A percentile compares a stretch with the other conserved stretches of the same genome.
Conservation (phyloP, 208 protist species). For the Naegleria lovaniensis region DNA sequence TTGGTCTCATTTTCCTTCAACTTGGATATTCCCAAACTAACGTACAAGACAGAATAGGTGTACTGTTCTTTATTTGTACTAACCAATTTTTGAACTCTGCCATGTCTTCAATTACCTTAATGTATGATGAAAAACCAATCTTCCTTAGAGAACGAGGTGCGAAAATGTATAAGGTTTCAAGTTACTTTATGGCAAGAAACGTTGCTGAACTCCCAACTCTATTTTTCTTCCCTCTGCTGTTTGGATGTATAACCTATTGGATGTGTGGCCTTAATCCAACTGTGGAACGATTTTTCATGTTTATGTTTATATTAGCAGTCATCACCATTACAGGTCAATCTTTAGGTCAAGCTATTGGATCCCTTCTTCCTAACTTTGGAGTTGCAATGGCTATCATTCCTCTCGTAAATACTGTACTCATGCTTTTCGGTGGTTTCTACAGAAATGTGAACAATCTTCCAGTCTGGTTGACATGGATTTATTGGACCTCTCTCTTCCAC, state of each 20-base stretch:
- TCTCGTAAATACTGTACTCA: slow-evolving; percentile 31
- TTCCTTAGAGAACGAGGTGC: slow-evolving; percentile 19
- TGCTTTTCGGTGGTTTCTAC: slow-evolving; percentile 39
- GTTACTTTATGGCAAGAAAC: not conserved
- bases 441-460: slow-evolving; percentile 21
- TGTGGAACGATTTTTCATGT: slow-evolving; percentile 13
- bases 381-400: slow-evolving; percentile 32
- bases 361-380: not conserved
- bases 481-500: slow-evolving; percentile 38
- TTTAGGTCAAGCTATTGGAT: slow-evolving; percentile 26
- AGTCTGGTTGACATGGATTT: slow-evolving; percentile 11
- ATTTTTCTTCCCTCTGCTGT: not conserved
- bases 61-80: not conserved
- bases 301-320: not conserved
- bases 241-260: not conserved
- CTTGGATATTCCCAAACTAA: not conserved
- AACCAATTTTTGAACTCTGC: not conserved
- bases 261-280: not conserved
- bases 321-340: not conserved
- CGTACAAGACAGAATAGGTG: slow-evolving; percentile 7
- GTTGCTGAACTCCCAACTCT: not conserved
- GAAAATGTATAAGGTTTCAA: not conserved
- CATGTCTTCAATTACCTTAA: not conserved
- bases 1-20: slow-evolving; percentile 27
- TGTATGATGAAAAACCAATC: not conserved